Evolutionary conservation across 2,329 filamentous ascomycete species (phyloP), one percentile per base, ranked within the genome.

Genomic region (Xylaria hypoxylon): DNA sequence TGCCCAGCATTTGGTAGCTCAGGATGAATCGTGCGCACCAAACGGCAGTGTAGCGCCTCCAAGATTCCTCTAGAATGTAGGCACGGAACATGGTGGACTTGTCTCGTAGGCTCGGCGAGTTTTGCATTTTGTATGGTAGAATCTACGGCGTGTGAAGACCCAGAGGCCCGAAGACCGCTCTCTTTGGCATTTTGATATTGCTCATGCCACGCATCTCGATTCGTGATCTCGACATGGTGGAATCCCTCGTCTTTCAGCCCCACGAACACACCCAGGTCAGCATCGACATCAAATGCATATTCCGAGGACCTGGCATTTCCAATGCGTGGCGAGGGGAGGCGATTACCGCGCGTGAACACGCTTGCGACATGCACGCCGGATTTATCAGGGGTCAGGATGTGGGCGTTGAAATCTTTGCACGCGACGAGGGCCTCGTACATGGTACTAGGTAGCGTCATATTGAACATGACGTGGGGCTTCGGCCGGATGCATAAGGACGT

Each of bases 401-500:
- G 87, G 15, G 88, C 80, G 64, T 87, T 87, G 74, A 89, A 88
- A 15, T 71, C 72, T 0, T 80, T 71, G 48, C 78, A 82, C 15
- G 72, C 75, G 17, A 73, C 67, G 24, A 89, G 80, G 8, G 86
- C 86, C 64, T 85, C 81, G 26, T 86, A 79, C 13, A 86, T 88
- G 13, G 84, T 82, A 73, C 85, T 87, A 22, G 86, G 86, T 31
- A 83, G 80, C 26, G 82, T 81, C 55, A 89, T 80, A 77, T 89
- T 89, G 79, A 89, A 88, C 0, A 82, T 84, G 6, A 89, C 77
- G 11, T 85, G 78, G 0, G 86, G 86, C 28, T 77, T 80, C 0
- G 86, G 86, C n/a, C 74, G 70, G 19, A 88, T 79, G 17, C 84
- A 82, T 28, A 89, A 77, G 0, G 85, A 87, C 2, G 86, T 86